Conservation (phyloP, 75 land plant species). For the Ceratopteris richardii region DNA sequence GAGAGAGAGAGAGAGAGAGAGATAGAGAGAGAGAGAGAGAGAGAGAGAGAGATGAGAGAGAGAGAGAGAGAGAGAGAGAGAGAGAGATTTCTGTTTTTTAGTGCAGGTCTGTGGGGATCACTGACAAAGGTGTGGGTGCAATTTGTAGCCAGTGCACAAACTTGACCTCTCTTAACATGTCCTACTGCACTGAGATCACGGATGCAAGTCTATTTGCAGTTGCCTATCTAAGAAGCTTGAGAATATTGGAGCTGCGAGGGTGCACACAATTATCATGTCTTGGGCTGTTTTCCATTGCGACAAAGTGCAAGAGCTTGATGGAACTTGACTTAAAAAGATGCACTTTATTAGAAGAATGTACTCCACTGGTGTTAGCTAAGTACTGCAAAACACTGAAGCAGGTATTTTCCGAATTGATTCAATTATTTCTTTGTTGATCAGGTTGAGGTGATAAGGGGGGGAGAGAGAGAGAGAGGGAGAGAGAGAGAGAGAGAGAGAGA, state of each 20-base stretch:
- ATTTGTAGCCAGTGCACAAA: slow-evolving; percentile 50
- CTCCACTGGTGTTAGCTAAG: slow-evolving; percentile 52
- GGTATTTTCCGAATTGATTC: too few species aligned
- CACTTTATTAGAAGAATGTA: slow-evolving; percentile 48
- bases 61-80: too few species aligned
- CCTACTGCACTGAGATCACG: slow-evolving; percentile 67
- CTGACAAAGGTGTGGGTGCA: slow-evolving; percentile 56
- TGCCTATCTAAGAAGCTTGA: slow-evolving; percentile 44
- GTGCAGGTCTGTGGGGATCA: slow-evolving; percentile 62
- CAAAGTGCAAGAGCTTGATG: slow-evolving; percentile 51
- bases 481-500: too few species aligned
- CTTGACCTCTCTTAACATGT: slow-evolving; percentile 52
- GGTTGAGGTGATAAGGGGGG: too few species aligned
- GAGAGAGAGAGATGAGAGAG: too few species aligned
- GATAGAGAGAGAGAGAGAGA: too few species aligned
- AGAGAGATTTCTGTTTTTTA: too few species aligned
- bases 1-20: too few species aligned
- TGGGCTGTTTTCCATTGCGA: slow-evolving; percentile 57
- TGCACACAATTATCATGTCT: slow-evolving; percentile 55
- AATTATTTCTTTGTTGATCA: too few species aligned
- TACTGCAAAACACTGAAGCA: slow-evolving; percentile 60
- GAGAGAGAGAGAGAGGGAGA: too few species aligned
- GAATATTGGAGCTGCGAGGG: slow-evolving; percentile 67
- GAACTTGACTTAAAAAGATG: slow-evolving; percentile 82
- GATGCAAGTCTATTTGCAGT: slow-evolving; percentile 51